phyloP scores from a whole-genome alignment of 768 basidiomycete species.

The Filobasidium floriforme region DNA sequence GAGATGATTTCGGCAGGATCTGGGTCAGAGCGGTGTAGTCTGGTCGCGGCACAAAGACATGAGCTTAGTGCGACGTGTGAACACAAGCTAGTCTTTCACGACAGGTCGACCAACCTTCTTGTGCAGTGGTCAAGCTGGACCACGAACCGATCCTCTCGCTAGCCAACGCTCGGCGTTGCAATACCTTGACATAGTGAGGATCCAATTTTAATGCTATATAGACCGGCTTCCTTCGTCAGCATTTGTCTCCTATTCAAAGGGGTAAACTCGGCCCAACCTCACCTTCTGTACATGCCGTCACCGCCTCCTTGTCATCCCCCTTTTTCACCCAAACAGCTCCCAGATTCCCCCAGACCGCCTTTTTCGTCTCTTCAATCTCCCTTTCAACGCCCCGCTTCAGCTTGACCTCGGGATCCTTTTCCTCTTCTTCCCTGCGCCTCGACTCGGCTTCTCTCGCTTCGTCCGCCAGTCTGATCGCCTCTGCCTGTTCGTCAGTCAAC shows the following conservation, averaged over 20 bases:
- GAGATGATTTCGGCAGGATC: constrained; percentile 56
- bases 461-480: constrained; percentile 27
- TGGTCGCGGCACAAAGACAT: constrained; percentile 47
- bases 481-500: constrained; percentile 40
- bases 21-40: constrained; percentile 65
- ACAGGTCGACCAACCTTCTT: constrained; percentile 60
- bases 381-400: constrained; percentile 46
- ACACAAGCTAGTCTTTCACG: not conserved
- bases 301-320: constrained; percentile 69
- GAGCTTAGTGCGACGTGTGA: not conserved
- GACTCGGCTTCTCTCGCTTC: constrained; percentile 11
- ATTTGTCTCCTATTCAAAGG: no score
- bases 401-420: constrained; percentile 24
- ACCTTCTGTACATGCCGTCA: constrained; percentile 73
- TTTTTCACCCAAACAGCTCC: constrained; percentile 75
- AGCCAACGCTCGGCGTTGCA: constrained; percentile 77
- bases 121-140: constrained; percentile 70
- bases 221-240: constrained; percentile 12
- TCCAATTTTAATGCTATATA: constrained; percentile 71
- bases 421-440: constrained; percentile 25
- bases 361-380: constrained; percentile 56
- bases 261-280: constrained; percentile 26
- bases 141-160: constrained; percentile 75
- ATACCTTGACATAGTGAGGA: constrained; percentile 73
- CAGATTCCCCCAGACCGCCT: constrained; percentile 76